phyloP scores from a whole-genome alignment of 768 basidiomycete species.

The Sporobolomyces phaffii region DNA sequence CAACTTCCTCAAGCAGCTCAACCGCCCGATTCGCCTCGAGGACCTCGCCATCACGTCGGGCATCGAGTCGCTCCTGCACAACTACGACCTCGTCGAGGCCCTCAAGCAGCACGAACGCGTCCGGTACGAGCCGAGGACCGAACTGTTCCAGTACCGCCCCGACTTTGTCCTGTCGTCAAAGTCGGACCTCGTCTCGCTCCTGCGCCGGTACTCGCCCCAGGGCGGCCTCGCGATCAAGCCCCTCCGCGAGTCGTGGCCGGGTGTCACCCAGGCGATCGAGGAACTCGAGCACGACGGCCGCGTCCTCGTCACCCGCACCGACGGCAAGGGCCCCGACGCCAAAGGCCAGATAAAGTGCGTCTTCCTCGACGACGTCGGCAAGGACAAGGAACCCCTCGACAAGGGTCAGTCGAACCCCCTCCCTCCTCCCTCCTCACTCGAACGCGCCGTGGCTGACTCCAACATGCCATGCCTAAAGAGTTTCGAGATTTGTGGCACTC shows the following conservation, averaged over 20 bases:
- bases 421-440: too few species aligned
- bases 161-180: constrained; percentile 81
- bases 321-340: constrained; percentile 46
- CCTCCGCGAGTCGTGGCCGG: constrained; percentile 86
- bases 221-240: constrained; percentile 76
- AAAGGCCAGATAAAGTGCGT: constrained; percentile 43
- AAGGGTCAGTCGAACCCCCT: constrained; percentile 72
- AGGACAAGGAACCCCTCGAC: constrained; percentile 53
- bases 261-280: constrained; percentile 73
- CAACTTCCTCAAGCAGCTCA: constrained; percentile 61
- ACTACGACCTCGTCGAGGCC: constrained; percentile 65
- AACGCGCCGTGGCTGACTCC: too few species aligned
- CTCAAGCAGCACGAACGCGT: constrained; percentile 77
- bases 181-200: constrained; percentile 72
- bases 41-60: constrained; percentile 76
- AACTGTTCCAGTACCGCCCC: constrained; percentile 84
- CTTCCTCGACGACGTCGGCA: constrained; percentile 38
- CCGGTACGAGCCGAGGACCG: constrained; percentile 71
- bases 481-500: constrained; percentile 82
- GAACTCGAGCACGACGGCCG: constrained; percentile 52
- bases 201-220: constrained; percentile 73
- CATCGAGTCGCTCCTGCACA: constrained; percentile 65
- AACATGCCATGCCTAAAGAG: constrained; percentile 60
- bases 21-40: constrained; percentile 74
- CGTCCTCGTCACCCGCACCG: constrained; percentile 31